These are phyloP conservation scores for Puccinia horiana DNA, from an alignment of 1,284 basidiomycete genomes.

Conservation along the genomic window DNA sequence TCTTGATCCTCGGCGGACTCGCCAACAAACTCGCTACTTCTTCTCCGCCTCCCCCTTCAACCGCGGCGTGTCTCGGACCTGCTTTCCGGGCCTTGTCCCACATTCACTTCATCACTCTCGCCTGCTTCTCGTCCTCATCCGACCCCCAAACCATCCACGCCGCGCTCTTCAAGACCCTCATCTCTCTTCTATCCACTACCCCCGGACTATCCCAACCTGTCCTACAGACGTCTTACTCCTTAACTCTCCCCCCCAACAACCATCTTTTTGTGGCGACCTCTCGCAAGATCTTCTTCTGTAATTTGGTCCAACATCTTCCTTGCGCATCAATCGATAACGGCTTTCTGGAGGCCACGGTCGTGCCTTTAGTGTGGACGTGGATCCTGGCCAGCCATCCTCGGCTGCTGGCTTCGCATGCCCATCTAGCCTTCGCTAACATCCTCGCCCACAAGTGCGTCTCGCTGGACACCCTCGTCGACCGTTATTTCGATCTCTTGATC, in stretches of 20 bases:
- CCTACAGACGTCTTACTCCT: no score
- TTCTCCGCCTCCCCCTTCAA: background rate
- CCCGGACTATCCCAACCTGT: no score
- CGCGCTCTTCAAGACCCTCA: background rate
- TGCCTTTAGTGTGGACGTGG: background rate
- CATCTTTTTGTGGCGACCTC: no score
- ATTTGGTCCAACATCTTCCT: no score
- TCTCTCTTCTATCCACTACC: background rate
- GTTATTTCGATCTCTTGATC: background rate
- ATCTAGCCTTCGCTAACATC: background rate
- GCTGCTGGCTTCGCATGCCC: slow-evolving; percentile 4
- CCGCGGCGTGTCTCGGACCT: background rate
- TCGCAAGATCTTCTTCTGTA: no score
- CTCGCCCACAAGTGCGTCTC: background rate
- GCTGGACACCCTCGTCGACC: background rate
- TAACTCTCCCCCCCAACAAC: no score
- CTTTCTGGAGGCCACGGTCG: background rate
- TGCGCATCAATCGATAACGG: no score
- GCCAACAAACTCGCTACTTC: background rate
- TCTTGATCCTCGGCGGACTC: slow-evolving; percentile 12
- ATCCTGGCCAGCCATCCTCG: background rate
- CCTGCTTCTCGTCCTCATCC: slow-evolving; percentile 1
- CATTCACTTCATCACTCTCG: slow-evolving; percentile 20
- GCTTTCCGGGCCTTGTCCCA: background rate
- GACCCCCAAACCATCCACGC: background rate